These are phyloP conservation scores for Pichia terricola DNA, from an alignment of 1,139 yeast genomes.

Conservation along the genomic window DNA sequence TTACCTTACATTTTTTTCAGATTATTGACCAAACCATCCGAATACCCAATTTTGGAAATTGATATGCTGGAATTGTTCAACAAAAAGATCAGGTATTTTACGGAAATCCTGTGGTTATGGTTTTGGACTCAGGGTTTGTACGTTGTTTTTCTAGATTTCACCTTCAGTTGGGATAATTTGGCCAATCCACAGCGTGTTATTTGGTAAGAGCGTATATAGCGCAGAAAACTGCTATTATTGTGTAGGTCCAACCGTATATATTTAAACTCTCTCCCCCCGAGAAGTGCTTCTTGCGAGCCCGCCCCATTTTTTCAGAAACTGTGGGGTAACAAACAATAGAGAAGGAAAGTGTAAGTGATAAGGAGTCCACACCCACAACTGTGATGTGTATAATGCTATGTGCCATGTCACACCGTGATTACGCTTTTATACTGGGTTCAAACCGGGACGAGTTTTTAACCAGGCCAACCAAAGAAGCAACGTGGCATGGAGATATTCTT, in stretches of 20 bases:
- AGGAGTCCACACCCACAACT: too few species aligned
- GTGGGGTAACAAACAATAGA: too few species aligned
- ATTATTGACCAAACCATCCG: slow-evolving; percentile 38
- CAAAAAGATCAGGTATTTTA: too few species aligned
- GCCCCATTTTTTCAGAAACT: too few species aligned
- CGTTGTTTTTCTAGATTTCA: slow-evolving; percentile 46
- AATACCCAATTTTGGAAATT: slow-evolving; percentile 27
- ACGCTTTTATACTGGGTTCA: slow-evolving; percentile 60
- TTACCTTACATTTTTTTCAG: slow-evolving; percentile 74
- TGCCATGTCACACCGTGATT: slow-evolving; percentile 19
- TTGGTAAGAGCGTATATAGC: slow-evolving; percentile 41
- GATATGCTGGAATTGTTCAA: slow-evolving; percentile 27
- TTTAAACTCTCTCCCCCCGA: too few species aligned
- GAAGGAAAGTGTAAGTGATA: slow-evolving; percentile 3
- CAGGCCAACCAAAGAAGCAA: slow-evolving; percentile 62
- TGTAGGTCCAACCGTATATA: too few species aligned
- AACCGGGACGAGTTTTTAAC: slow-evolving; percentile 80
- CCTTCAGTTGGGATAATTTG: slow-evolving; percentile 64
- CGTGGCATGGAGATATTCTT: slow-evolving; percentile 31
- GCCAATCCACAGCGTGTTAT: slow-evolving; percentile 66
- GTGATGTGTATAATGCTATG: slow-evolving; percentile 25
- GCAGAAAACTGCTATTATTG: too few species aligned
- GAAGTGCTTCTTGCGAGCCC: too few species aligned
- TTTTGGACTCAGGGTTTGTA: slow-evolving; percentile 44
- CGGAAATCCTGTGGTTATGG: slow-evolving; percentile 56